Conservation (phyloP, 345 rosid genomes). For the Combretum micranthum region DNA sequence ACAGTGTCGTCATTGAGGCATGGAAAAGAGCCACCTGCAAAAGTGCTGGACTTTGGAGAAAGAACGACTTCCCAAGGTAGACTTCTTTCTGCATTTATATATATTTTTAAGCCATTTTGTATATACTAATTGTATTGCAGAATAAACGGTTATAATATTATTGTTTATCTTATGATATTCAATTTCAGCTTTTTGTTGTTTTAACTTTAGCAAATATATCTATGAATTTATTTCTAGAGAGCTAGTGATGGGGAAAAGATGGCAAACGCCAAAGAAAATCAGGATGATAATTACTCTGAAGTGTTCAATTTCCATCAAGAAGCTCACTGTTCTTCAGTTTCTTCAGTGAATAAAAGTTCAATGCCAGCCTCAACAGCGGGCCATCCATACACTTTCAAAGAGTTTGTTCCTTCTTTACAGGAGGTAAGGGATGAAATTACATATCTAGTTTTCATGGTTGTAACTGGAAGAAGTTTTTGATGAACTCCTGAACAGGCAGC, state of each 20-base stretch:
- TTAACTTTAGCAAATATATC: constrained; percentile 10
- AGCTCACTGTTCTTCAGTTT: constrained; percentile 40
- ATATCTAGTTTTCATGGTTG: too few relatives aligned
- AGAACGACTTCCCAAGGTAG: constrained; percentile 54
- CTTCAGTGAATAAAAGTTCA: constrained; percentile 45
- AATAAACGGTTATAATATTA: background rate
- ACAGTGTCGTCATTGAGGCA: constrained; percentile 38
- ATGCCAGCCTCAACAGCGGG: constrained; percentile 24
- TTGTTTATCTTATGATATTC: background rate
- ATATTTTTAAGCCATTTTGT: too few relatives aligned
- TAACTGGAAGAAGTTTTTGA: too few relatives aligned
- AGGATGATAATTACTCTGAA: constrained; percentile 65
- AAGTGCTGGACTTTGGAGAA: constrained; percentile 56
- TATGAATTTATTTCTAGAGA: constrained; percentile 35
- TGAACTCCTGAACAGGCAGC: constrained; percentile 31
- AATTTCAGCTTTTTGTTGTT: background rate
- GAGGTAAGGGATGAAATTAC: constrained; percentile 27
- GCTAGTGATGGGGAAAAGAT: constrained; percentile 32
- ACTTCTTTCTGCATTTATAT: too few relatives aligned
- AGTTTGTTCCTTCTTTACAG: constrained; percentile 44
- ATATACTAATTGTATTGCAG: too few relatives aligned
- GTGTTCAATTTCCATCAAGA: constrained; percentile 40
- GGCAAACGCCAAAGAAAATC: constrained; percentile 43
- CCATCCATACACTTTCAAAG: constrained; percentile 41
- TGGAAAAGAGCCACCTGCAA: constrained; percentile 29